phyloP scores from a whole-genome alignment of 2,329 filamentous ascomycete species.

The Aspergillus novofumigatus region DNA sequence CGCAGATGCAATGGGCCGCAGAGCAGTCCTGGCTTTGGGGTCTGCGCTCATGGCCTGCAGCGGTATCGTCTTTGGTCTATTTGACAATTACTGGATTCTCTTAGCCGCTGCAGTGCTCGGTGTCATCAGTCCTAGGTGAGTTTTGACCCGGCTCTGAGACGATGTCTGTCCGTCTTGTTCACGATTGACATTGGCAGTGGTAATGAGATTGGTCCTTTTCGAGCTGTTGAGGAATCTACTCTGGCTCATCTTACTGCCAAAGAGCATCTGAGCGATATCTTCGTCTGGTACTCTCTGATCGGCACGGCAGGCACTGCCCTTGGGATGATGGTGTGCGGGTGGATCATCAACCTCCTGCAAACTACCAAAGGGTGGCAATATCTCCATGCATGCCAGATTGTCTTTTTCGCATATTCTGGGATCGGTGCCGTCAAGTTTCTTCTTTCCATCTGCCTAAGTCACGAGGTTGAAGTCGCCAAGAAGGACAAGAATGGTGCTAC shows the following conservation, averaged over 20 bases:
- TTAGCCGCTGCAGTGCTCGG: conserved; percentile 57
- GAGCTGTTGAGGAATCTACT: conserved; percentile 63
- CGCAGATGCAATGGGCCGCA: conserved; percentile 56
- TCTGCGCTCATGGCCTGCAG: conserved; percentile 55
- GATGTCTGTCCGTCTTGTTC: neutral
- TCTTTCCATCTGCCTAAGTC: conserved; percentile 49
- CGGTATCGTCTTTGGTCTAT: conserved; percentile 52
- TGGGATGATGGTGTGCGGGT: conserved; percentile 58
- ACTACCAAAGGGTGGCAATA: conserved; percentile 41
- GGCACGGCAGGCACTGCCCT: conserved; percentile 59
- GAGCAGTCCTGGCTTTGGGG: conserved; percentile 51
- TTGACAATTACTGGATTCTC: conserved; percentile 57
- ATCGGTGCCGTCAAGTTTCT: conserved; percentile 56
- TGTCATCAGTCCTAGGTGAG: conserved; percentile 54
- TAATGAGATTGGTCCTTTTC: conserved; percentile 64
- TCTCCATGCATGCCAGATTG: conserved; percentile 48
- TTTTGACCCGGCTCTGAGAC: neutral
- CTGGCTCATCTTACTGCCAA: conserved; percentile 58
- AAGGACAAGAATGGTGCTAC: conserved; percentile 14
- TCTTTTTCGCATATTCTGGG: conserved; percentile 56
- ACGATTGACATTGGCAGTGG: conserved; percentile 36
- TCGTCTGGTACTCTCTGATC: conserved; percentile 56
- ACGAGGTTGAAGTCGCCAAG: conserved; percentile 42
- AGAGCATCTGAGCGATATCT: conserved; percentile 56
- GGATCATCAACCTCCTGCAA: conserved; percentile 52